Base-by-base conservation (phyloP, 1,284 basidiomycete species). In the Phaffia rhodozyma region DNA sequence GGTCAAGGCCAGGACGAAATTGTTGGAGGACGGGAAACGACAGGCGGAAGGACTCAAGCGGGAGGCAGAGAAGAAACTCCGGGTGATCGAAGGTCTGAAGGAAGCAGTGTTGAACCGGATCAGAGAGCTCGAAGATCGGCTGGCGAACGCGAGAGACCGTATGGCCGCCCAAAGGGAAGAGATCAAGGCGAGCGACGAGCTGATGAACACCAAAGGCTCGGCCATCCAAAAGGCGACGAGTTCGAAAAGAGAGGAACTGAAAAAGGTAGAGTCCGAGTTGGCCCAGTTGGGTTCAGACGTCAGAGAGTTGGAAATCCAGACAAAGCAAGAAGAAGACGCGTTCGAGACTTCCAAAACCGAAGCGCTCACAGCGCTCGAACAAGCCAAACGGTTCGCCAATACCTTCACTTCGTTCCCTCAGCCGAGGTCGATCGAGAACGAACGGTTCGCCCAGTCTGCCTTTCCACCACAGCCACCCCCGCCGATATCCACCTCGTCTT, bases 31-130 rank as follows among this genome's bases (percentile, higher is more conserved):
- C 71, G 80, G 84, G 65, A 90, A 88, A 75, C 84, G 93, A 50
- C 78, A 79, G 55, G 89, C 91, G 5, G 93, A 97, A 74, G 79
- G 81, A 58, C 76, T 79, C 60, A 86, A 84, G 71, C 81, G 85
- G 55, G 91, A 97, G 50, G 89, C 86, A 1, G 93, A 97, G 75
- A 91, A 89, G 78, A 85, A 85, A 68, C 79, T 94, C 64, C 87
- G 86, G 69, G 79, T 81, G 21, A 84, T 84, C 4, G 84, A 86
- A 72, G 78, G 75, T 55, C 78, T 82, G 66, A 82, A 85, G 53
- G 85, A 87, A 69, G 84, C 80, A 60, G 81, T 87, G 5, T 79
- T 78, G 55, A 80, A 80, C 65, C 82, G 84, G 58, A 84, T 90
- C 65, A 80, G 81, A 61, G 80, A 80, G 68, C 78, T 91, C 50